Conservation (phyloP, 352 stramenopile genomes). For the Globisporangium echinulatum region DNA sequence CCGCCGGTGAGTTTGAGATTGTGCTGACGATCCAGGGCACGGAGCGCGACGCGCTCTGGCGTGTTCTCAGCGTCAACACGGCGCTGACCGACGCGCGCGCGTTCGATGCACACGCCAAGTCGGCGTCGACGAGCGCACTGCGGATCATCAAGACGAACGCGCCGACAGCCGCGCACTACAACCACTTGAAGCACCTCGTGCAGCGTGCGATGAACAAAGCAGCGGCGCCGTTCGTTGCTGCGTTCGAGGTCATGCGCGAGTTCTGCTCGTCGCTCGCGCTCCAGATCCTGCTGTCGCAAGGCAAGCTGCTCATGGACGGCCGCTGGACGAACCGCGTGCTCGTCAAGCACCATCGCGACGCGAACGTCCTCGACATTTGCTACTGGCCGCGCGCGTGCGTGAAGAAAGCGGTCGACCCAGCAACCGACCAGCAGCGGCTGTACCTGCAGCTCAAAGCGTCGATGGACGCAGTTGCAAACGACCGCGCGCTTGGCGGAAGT, state of each 20-base stretch:
- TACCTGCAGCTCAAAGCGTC: slow-evolving; percentile 52
- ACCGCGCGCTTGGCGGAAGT: too few species aligned
- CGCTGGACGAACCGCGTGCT: slow-evolving; percentile 77
- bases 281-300: slow-evolving; percentile 69
- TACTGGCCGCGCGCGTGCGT: slow-evolving; percentile 76
- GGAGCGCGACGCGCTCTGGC: slow-evolving; percentile 67
- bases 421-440: slow-evolving; percentile 58
- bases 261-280: slow-evolving; percentile 77
- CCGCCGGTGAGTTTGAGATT: slow-evolving; percentile 79
- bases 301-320: slow-evolving; percentile 69
- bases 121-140: slow-evolving; percentile 55
- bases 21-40: slow-evolving; percentile 80
- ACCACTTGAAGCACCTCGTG: slow-evolving; percentile 80
- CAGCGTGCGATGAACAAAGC: slow-evolving; percentile 85
- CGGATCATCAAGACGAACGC: slow-evolving; percentile 77
- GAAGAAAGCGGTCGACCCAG: slow-evolving; percentile 38
- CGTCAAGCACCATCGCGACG: slow-evolving; percentile 73
- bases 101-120: slow-evolving; percentile 47
- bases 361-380: slow-evolving; percentile 74
- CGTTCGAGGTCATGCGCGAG: slow-evolving; percentile 76
- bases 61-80: slow-evolving; percentile 76
- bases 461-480: slow-evolving; percentile 5
- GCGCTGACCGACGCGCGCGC: slow-evolving; percentile 53
- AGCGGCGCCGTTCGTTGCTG: slow-evolving; percentile 67
- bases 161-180: slow-evolving; percentile 65